Base-by-base conservation (phyloP, 2,329 filamentous ascomycete genomes). In the Talaromyces sp. region DNA sequence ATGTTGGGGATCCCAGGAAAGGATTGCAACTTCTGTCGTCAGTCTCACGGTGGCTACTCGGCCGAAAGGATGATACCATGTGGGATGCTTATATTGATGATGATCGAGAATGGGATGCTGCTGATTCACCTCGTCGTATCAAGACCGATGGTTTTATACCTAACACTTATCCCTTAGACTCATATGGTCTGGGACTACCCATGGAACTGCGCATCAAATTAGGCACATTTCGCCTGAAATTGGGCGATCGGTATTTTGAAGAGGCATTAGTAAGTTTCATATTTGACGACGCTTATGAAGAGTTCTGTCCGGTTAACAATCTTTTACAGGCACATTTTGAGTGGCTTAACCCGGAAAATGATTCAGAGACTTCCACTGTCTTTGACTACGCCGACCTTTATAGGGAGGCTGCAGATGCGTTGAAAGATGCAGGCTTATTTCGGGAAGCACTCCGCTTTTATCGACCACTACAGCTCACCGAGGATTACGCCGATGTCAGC, bases 51-150 rank as follows among this genome's bases (percentile, higher is more conserved):
- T 97, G 93, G 92, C 83, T 97, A 63, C 82, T 97, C 45, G 91
- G 91, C 9, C 88, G 95, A 58, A 81, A 84, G 41, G 81, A 85
- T 4, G 93, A 99, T 74, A 77, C 73, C 0, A 92, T 88, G 72
- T 99, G 95, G 95, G 90, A 96, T 65, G 74, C 83, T 9, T 61
- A 61, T 41, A 83, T 85, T 68, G 82, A 86, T 5, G 92, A 97
- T 73, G 93, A 97, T 75, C 85, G 93, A 64, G 95, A 99, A 78
- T 99, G 93, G 87, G 95, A 99, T 74, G 78, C 85, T 5, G 85
- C 89, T 52, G 87, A 92, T 72, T 82, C 84, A 22, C 89, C 85
- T 13, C 82, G 95, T 67, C 87, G 93, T 65, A 75, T 81, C 1
- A 77, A 84, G 65, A 84, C 91, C 5, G 76, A 85, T 2, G 85